These are phyloP conservation scores for Aspergillus ochraceoroseus DNA, from an alignment of 2,329 filamentous ascomycete species.

Conservation along the genomic window DNA sequence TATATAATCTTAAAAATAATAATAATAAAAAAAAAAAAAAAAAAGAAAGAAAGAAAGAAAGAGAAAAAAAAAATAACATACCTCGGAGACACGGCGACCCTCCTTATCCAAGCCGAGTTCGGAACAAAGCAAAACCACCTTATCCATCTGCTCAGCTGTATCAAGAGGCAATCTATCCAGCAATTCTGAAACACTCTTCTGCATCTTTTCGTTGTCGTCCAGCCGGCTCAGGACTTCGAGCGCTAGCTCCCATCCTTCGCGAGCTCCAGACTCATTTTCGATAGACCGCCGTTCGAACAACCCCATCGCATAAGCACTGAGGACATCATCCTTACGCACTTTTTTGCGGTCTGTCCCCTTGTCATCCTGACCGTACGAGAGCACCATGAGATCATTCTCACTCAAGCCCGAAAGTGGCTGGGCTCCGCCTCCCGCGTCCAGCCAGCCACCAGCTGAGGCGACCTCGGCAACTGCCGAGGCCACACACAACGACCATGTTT, in stretches of 20 bases:
- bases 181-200: slow-evolving; percentile 68
- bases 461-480: slow-evolving; percentile 76
- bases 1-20: not conserved
- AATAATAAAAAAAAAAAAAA: not conserved
- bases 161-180: slow-evolving; percentile 68
- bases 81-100: slow-evolving; percentile 76
- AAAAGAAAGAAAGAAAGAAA: not conserved
- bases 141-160: slow-evolving; percentile 69
- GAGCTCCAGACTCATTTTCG: slow-evolving; percentile 35
- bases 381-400: slow-evolving; percentile 76
- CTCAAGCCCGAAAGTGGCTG: slow-evolving; percentile 62
- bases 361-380: slow-evolving; percentile 64
- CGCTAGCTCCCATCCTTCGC: slow-evolving; percentile 84
- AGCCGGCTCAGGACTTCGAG: slow-evolving; percentile 77
- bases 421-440: slow-evolving; percentile 56
- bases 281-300: slow-evolving; percentile 44
- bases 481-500: slow-evolving; percentile 74
- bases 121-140: slow-evolving; percentile 71
- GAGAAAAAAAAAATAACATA: slow-evolving; percentile 42
- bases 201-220: slow-evolving; percentile 65
- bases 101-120: slow-evolving; percentile 73
- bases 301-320: slow-evolving; percentile 69
- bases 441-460: slow-evolving; percentile 77
- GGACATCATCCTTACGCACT: slow-evolving; percentile 71
- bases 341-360: slow-evolving; percentile 40